Evolutionary conservation across 257 asterid species (phyloP), one percentile per base, ranked within the genome.

Genomic region (Fraxinus cuspidata): DNA sequence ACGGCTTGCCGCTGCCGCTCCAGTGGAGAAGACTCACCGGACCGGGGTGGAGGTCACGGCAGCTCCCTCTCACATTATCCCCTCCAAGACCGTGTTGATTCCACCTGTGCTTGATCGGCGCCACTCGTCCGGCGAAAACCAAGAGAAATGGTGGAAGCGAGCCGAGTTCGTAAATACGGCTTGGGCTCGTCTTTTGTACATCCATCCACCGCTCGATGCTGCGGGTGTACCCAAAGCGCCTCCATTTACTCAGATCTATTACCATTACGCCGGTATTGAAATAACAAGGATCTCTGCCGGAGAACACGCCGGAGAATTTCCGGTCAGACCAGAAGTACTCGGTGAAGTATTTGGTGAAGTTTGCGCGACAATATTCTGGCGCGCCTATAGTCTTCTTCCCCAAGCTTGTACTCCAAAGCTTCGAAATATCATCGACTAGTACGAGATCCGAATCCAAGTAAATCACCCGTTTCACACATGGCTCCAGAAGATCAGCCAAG

Each of bases 261-360:
- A 94, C 97, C 98, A 94, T 94, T 21, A 94, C 97, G 0, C 98
- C 98, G 3, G 97, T 94, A 78, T 94, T 94, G 81, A 94, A 94
- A 71, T 94, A 94, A 65, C 98, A 94, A 8, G 97, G 92, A 0
- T 67, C 74, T 32, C 97, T 83, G 15, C 88, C 87, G 56, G 83
- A 18, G 35, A 94, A 94, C 3, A 87, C 89, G 73, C 83, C 85
- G 84, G 92, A 72, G 47, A 85, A 80, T 58, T 80, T 44, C 25
- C 87, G 68, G 25, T 87, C 92, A 1, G 90, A 70, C 98, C 98
- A 94, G 85, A 94, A 94, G 28, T 87, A 68, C 4, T 80, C 21
- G 0, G 97, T 94, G 89, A 94, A 94, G 44, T 94, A 94, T 27
- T 92, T 94, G 0, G 94, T 85, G 90, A 94, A 94, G 81, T 92